Conservation (phyloP, 2,329 filamentous ascomycete genomes). For the Ceratocystis harringtonii region DNA sequence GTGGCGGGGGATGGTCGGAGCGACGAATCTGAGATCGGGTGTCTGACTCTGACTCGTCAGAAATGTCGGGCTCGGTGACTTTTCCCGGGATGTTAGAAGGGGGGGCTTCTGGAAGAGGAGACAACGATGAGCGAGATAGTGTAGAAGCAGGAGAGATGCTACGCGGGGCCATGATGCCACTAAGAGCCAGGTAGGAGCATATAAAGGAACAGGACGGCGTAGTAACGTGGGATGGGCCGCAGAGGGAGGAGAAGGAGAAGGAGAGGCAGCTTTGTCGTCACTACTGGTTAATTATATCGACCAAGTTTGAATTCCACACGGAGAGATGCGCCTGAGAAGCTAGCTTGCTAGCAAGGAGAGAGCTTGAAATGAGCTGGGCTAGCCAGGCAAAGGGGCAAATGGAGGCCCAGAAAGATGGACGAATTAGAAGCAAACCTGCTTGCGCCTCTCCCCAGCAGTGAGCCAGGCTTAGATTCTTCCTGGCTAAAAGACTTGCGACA, state of each 20-base stretch:
- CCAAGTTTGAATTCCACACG: background rate
- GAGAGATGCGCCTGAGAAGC: background rate
- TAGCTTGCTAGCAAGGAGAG: background rate
- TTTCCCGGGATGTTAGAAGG: background rate
- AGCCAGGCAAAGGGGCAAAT: background rate
- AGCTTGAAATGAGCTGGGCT: background rate
- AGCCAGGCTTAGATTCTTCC: background rate
- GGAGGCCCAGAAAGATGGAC: background rate
- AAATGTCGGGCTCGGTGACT: constrained; percentile 7
- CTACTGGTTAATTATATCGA: background rate
- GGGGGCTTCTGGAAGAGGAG: constrained; percentile 4
- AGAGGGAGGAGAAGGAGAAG: background rate
- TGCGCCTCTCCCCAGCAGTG: background rate
- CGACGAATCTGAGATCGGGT: constrained; percentile 9
- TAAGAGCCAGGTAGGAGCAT: background rate
- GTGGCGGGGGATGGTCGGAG: constrained; percentile 10
- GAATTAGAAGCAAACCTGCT: background rate
- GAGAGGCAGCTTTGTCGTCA: background rate
- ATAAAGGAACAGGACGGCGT: background rate
- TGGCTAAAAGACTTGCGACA: background rate
- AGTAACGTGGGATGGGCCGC: background rate
- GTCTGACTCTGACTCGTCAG: constrained; percentile 7
- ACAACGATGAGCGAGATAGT: constrained; percentile 8
- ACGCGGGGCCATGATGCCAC: constrained; percentile 5
- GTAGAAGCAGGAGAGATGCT: constrained; percentile 10